Evolutionary conservation across 1,139 yeast species (phyloP), one percentile per base, ranked within the genome.

Genomic region (Pichia sp.): DNA sequence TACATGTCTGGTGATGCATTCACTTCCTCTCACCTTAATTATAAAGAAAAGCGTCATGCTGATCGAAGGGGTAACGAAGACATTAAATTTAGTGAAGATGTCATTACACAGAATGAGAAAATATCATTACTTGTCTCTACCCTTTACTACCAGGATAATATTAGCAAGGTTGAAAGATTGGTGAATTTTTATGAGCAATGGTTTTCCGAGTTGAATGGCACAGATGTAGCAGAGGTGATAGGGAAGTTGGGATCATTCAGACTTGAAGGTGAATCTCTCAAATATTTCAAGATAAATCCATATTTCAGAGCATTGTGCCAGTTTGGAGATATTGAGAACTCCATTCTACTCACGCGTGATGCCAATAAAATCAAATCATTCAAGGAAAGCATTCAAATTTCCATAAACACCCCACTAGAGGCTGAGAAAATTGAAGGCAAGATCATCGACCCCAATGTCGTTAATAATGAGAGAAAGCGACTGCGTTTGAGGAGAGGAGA

Each of bases 1-100:
- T 58, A 71, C 44, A 58, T 66, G 19, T 61, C 71, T 2, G 85
- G 88, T 25, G 84, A 78, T 34, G 36, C 47, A 11, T 33, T 32
- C 19, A 18, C 40, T 5, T 14, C 31, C 11, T 22, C 30, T 12
- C 27, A 28, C 12, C 18, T 29, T 10, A 27, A 34, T n/a, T 32
- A 29, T 6, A 23, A 34, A 22, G 42, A 34, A 17, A 17, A 29
- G 35, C 23, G n/a, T 37, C 9, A 33, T 19, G 15, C 44, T 39
- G 24, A 37, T 21, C 24, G 30, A 40, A 19, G 30, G 40, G 34
- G 34, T 27, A 38, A 31, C 17, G 22, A 30, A 14, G 46, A 44
- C 31, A 26, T 44, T 7, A 24, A 22, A 7, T 52, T 52, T 32
- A 17, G 28, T 6, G 43, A 44, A 13, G 34, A 33, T 2, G 27